phyloP scores from a whole-genome alignment of 1,284 basidiomycete genomes.

The Pisolithus thermaeus region DNA sequence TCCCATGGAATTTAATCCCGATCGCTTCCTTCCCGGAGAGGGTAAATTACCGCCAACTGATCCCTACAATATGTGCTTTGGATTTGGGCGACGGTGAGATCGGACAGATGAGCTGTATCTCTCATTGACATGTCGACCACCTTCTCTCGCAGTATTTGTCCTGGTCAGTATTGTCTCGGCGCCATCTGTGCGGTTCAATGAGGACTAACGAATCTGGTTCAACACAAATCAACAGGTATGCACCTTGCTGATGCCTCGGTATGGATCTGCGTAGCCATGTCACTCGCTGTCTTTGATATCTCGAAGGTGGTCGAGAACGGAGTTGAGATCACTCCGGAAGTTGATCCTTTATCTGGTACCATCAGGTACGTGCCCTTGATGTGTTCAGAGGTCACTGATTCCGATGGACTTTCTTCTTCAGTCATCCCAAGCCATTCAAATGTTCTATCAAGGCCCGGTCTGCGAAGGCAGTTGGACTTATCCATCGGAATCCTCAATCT shows the following conservation, averaged over 20 bases:
- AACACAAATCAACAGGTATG: background rate
- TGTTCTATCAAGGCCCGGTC: conserved; percentile 9
- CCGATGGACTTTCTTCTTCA: background rate
- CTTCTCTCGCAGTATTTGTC: background rate
- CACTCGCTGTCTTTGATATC: conserved; percentile 13
- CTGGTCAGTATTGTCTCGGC: no score
- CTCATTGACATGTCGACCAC: background rate
- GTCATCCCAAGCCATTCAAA: conserved; percentile 13
- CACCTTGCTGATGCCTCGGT: conserved; percentile 10
- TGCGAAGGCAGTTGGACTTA: no score
- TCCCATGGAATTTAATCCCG: conserved; percentile 23
- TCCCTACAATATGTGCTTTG: background rate
- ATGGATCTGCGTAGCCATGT: conserved; percentile 14
- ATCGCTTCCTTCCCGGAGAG: conserved; percentile 31
- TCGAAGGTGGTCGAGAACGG: conserved; percentile 8
- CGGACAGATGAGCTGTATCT: background rate
- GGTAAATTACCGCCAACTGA: conserved; percentile 11
- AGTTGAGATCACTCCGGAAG: conserved; percentile 5
- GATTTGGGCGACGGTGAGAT: background rate
- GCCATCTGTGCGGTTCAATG: no score
- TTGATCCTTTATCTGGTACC: conserved; percentile 4
- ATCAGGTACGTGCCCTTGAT: conserved; percentile 3
- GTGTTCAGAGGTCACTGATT: background rate
- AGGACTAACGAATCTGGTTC: no score
- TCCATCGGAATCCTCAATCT: background rate